A percentile compares a stretch with the other conserved stretches of the same genome.
Conservation (phyloP, 2,329 filamentous ascomycete genomes). For the Pseudocercospora pini-densiflorae region DNA sequence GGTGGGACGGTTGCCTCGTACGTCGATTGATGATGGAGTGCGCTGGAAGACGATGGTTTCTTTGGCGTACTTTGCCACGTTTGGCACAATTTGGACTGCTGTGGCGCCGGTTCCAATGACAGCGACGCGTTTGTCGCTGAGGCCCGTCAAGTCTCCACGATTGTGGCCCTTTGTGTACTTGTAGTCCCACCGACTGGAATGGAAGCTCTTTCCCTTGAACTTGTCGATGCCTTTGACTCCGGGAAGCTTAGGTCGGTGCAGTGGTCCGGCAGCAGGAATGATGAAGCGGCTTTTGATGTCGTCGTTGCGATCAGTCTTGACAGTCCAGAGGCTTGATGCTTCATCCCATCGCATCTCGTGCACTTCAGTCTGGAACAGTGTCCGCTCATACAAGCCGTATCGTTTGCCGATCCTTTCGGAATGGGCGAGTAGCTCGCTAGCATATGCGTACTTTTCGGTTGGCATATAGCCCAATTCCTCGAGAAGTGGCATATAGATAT, state of each 20-base stretch:
- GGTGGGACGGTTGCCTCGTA: slow-evolving; percentile 43
- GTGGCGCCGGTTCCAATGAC: slow-evolving; percentile 30
- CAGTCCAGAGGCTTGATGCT: slow-evolving; percentile 41
- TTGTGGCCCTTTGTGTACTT: slow-evolving; percentile 44
- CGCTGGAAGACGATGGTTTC: slow-evolving; percentile 49
- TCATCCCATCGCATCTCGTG: slow-evolving; percentile 27
- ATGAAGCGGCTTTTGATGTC: slow-evolving; percentile 46
- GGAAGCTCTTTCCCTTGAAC: slow-evolving; percentile 49
- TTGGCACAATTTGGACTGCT: slow-evolving; percentile 46
- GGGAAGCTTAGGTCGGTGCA: slow-evolving; percentile 51
- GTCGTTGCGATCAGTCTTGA: slow-evolving; percentile 28
- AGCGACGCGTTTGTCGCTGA: slow-evolving; percentile 30
- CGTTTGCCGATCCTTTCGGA: slow-evolving; percentile 27
- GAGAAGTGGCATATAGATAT: slow-evolving; percentile 53
- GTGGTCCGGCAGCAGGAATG: slow-evolving; percentile 47
- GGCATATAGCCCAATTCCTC: slow-evolving; percentile 50
- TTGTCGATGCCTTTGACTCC: slow-evolving; percentile 46
- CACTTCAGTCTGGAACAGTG: slow-evolving; percentile 44
- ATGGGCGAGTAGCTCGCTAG: slow-evolving; percentile 48
- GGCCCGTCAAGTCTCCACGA: slow-evolving; percentile 21
- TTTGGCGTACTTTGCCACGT: slow-evolving; percentile 44
- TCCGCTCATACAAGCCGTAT: slow-evolving; percentile 42
- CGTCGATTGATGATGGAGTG: slow-evolving; percentile 44
- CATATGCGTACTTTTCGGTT: slow-evolving; percentile 41
- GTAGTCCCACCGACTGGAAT: slow-evolving; percentile 52